Percentiles rank a stretch among this genome's conserved stretches.
Conservation (phyloP, 352 stramenopile genomes). For the Phytophthora meadii region DNA sequence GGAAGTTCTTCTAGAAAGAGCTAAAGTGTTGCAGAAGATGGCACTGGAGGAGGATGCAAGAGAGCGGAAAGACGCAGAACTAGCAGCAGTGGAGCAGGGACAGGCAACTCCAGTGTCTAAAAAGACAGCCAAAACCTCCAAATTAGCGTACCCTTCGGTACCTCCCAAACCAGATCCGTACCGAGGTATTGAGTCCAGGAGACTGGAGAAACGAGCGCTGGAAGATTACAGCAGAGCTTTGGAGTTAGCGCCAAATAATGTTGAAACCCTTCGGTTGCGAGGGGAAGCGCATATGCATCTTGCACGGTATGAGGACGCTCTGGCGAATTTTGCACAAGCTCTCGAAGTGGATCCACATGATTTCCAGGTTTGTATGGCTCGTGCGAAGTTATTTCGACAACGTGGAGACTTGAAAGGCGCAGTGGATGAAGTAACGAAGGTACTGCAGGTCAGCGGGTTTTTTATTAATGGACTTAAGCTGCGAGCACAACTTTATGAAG, state of each 20-base stretch:
- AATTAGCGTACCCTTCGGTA: conserved; percentile 17
- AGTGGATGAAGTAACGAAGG: conserved; percentile 60
- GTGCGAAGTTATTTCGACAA: conserved; percentile 59
- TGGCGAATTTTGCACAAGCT: conserved; percentile 58
- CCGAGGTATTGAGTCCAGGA: conserved; percentile 41
- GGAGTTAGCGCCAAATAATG: conserved; percentile 48
- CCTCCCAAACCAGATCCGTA: conserved; percentile 30
- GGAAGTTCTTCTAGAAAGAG: conserved; percentile 69
- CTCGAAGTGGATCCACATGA: conserved; percentile 56
- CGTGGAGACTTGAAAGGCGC: conserved; percentile 46
- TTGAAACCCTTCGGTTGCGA: conserved; percentile 51
- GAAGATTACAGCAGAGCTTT: conserved; percentile 68
- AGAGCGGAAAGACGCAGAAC: conserved; percentile 52
- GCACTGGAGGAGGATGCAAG: conserved; percentile 58
- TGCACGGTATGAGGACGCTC: conserved; percentile 59
- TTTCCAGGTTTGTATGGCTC: conserved; percentile 67
- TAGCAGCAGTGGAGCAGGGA: conserved; percentile 58
- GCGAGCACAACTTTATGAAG: conserved; percentile 59
- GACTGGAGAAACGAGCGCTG: conserved; percentile 64
- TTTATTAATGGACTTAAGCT: conserved; percentile 80
- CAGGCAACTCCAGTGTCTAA: conserved; percentile 10
- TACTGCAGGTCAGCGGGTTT: conserved; percentile 70
- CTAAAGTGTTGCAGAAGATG: conserved; percentile 59
- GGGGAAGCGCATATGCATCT: conserved; percentile 58
- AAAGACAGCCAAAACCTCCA: conserved; percentile 16